phyloP scores from a whole-genome alignment of 768 basidiomycete genomes.

The Rhizopogon roseolus region DNA sequence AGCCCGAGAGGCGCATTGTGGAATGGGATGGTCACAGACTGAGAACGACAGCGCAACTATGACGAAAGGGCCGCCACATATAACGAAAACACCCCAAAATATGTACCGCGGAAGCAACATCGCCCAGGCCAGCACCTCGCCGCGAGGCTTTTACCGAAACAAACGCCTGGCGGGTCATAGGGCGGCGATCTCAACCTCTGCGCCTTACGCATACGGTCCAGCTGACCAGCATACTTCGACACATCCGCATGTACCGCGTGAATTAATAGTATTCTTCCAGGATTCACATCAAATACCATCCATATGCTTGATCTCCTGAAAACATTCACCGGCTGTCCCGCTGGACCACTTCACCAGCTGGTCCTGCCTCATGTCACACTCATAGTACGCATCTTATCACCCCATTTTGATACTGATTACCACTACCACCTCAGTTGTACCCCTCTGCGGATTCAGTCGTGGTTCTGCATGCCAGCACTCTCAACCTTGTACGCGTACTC shows the following conservation, averaged over 20 bases:
- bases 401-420: background rate
- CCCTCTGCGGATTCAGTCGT: conserved; percentile 67
- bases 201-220: too few species aligned
- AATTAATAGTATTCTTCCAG: background rate
- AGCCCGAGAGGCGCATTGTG: conserved; percentile 29
- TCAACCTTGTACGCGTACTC: conserved; percentile 63
- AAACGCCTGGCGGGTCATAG: background rate
- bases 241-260: background rate
- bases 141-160: too few species aligned
- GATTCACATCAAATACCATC: background rate
- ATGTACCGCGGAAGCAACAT: too few species aligned
- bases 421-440: conserved; percentile 48
- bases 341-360: conserved; percentile 52
- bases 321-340: conserved; percentile 48
- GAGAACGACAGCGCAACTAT: background rate
- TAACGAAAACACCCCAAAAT: too few species aligned
- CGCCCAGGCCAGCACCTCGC: too few species aligned
- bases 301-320: conserved; percentile 44
- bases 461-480: conserved; percentile 64
- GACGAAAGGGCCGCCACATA: background rate
- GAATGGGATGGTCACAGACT: background rate
- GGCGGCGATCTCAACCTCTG: too few species aligned
- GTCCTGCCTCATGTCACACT: conserved; percentile 50
- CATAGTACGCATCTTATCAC: conserved; percentile 40
- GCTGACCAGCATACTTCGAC: too few species aligned